Evolutionary conservation across 2,329 filamentous ascomycete species (phyloP), one percentile per base, ranked within the genome.

Genomic region (Leptographium lundbergii): DNA sequence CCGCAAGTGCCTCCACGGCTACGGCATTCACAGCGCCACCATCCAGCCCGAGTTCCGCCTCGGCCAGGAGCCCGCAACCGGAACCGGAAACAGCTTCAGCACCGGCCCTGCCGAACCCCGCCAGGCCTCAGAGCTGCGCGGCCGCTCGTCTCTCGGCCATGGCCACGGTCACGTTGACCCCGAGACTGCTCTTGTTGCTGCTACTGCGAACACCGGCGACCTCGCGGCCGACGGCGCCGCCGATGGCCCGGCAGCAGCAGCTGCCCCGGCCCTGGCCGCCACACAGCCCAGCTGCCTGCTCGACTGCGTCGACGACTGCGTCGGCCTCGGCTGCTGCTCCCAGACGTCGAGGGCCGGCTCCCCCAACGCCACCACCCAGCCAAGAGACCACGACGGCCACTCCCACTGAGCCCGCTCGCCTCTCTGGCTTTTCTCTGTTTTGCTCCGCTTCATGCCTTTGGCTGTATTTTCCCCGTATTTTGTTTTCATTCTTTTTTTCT

Each of bases 11-110:
- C 83, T 99, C 3, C 94, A 99, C 71, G 91, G 84, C 42, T 96
- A 95, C 66, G 92, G 94, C 59, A 97, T 99, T 64, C 94, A 99
- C 75, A 95, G 89, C 45, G 92, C 91, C 42, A 99, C 94, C 14
- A 97, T 99, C 66, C 94, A 99, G 72, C 94, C 94, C 6, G 94
- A 99, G 71, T 99, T 86, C 65, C 84, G 81, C 63, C 70, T 82
- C 29, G 81, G 82, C 63, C 67, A 72, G 57, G 78, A 13, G 6
- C 2, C 47, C 9, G 47, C n/a, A 7, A 9, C 2, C 53, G 39
- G 9, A 6, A 42, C 34, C 53, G 39, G 9, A 6, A 22, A 19
- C 55, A 54, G 53, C 34, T 29, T 27, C n/a, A 14, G 9, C 45
- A 32, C 29, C 27, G 25, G 3, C 10, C n/a, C n/a, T 22, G 13